A percentile compares a stretch with the other conserved stretches of the same genome.
phyloP scores from a whole-genome alignment of 495 filamentous ascomycete genomes.

The Penicillium canescens region DNA sequence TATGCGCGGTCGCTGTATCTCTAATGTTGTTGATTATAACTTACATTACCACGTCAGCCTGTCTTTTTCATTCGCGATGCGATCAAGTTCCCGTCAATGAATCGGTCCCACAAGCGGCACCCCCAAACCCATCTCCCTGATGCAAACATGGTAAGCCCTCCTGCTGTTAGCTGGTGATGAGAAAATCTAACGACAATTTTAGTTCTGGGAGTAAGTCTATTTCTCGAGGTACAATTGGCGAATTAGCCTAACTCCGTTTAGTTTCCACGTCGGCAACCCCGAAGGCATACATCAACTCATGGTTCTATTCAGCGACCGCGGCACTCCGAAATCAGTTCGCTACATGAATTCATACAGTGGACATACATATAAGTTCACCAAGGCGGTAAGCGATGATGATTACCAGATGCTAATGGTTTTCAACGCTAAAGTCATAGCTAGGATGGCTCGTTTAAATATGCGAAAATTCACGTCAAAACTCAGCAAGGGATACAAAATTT shows the following conservation, averaged over 20 bases:
- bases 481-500: constrained; percentile 62
- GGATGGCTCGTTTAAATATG: constrained; percentile 61
- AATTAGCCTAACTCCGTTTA: constrained; percentile 20
- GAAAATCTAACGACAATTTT: background rate
- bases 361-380: constrained; percentile 69
- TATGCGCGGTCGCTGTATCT: constrained; percentile 2
- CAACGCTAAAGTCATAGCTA: constrained; percentile 23
- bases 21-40: background rate
- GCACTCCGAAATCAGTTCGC: constrained; percentile 59
- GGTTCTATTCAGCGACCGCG: constrained; percentile 65
- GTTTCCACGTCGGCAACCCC: constrained; percentile 60
- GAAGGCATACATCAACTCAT: constrained; percentile 65
- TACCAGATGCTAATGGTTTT: background rate
- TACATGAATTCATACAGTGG: constrained; percentile 65
- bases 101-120: constrained; percentile 51
- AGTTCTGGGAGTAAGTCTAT: constrained; percentile 53
- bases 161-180: background rate
- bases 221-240: constrained; percentile 22
- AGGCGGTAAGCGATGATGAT: constrained; percentile 39
- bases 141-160: constrained; percentile 45
- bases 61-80: constrained; percentile 58
- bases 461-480: constrained; percentile 68
- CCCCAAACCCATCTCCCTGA: constrained; percentile 47
- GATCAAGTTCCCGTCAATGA: constrained; percentile 57
- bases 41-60: constrained; percentile 15